phyloP scores from a whole-genome alignment of 116 monocot genomes.

The Iris pallida region DNA sequence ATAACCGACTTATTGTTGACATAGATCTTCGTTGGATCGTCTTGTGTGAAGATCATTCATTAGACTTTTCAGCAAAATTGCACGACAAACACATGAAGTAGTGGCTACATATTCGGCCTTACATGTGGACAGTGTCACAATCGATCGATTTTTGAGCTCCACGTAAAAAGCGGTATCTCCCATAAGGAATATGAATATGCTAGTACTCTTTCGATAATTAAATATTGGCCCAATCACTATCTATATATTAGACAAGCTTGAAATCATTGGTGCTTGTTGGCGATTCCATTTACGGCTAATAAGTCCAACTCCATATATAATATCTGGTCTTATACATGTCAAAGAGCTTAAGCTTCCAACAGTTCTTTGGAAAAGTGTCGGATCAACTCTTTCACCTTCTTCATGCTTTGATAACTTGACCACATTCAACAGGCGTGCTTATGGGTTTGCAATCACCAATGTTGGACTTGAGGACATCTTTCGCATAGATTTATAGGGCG shows the following conservation, averaged over 20 bases:
- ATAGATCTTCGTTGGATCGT: not conserved
- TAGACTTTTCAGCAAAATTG: constrained; percentile 12
- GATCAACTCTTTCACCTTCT: not conserved
- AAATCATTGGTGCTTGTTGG: not conserved
- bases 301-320: not conserved
- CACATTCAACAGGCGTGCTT: not conserved
- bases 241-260: not conserved
- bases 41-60: not conserved
- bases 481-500: not conserved
- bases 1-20: constrained; percentile 8
- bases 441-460: not conserved
- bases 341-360: constrained; percentile 1
- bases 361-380: not conserved
- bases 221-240: not conserved
- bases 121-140: constrained; percentile 1
- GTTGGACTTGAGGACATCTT: not conserved
- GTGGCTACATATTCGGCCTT: constrained; percentile 9
- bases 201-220: not conserved
- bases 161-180: constrained; percentile 2
- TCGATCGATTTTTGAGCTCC: constrained; percentile 1
- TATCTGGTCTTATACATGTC: constrained; percentile 5
- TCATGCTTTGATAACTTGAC: not conserved
- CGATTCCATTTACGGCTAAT: constrained; percentile 10
- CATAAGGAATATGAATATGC: not conserved
- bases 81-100: constrained; percentile 3